Evolutionary conservation across 441 rosid genomes (phyloP).

Genomic region (Erodium trifolium): DNA sequence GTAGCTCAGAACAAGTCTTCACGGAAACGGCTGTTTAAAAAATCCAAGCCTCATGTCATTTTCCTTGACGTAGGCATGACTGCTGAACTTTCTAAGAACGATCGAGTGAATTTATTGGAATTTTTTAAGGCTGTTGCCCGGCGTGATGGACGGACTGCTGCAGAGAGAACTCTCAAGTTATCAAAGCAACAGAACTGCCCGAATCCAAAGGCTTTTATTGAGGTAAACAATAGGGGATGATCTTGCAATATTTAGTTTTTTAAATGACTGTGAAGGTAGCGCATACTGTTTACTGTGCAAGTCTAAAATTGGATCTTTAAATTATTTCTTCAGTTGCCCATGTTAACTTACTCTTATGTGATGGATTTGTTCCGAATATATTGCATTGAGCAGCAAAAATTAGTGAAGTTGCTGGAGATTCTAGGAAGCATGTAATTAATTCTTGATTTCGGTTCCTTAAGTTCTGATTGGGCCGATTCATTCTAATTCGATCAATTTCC

Average conservation of each 20-base stretch:
- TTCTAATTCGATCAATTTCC: not conserved
- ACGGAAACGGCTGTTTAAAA: conserved; percentile 51
- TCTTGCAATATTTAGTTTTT: not conserved
- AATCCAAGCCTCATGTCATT: conserved; percentile 83
- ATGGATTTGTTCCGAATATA: too few species aligned
- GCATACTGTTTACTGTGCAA: conserved; percentile 5
- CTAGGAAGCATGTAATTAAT: not conserved
- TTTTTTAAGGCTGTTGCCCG: conserved; percentile 90
- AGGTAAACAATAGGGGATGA: conserved; percentile 32
- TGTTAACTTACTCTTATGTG: too few species aligned
- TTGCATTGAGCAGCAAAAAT: not conserved
- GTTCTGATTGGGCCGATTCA: not conserved
- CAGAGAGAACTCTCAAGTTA: conserved; percentile 60
- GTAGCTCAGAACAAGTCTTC: conserved; percentile 51
- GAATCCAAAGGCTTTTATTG: conserved; percentile 75
- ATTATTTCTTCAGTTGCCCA: too few species aligned
- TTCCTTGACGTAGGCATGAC: conserved; percentile 99
- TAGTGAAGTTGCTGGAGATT: not conserved
- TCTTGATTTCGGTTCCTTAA: not conserved
- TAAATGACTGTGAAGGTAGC: not conserved
- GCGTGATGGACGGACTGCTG: conserved; percentile 94
- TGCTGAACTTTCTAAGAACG: conserved; percentile 87
- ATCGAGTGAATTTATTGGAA: conserved; percentile 66
- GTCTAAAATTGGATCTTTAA: too few species aligned
- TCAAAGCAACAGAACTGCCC: conserved; percentile 92